Base-by-base conservation (phyloP, 2,329 filamentous ascomycete genomes). In the Aspergillus sp. region DNA sequence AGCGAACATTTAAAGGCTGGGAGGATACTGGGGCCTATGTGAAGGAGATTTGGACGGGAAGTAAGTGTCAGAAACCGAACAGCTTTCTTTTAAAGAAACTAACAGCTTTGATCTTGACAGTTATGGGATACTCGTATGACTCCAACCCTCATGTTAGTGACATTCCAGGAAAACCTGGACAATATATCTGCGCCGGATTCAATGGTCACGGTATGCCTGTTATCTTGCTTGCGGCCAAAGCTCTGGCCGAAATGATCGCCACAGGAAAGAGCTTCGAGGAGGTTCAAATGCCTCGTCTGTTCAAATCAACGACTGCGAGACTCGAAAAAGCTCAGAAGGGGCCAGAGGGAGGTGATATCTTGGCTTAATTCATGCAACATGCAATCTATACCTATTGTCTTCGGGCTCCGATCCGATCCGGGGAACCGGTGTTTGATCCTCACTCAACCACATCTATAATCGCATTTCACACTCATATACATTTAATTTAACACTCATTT, bases 121-220 rank as follows among this genome's bases (percentile, higher is more conserved):
- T 79, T 13, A 78, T 78, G 69, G 77, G 76, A 11, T 73, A 71
- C 33, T 76, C 74, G 1, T 65, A 65, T 8, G 77, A 80, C 51
- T 74, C 72, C 0, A 59, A 69, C 27, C 76, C 77, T 0, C 73
- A 77, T 50, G 69, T 85, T 39, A 81, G 81, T 0, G 50, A 64
- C 2, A 68, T 73, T 39, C 75, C 73, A 1, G 66, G 58, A 1
- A 58, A 57, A 39, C 52, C 62, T 9, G 72, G 75, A 1, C 56
- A 85, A 13, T 86, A 77, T 72, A 68, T 82, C 3, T 71, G 72
- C 29, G 79, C 76, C 4, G 75, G 79, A 3, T 85, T 85, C 51
- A 82, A 84, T 56, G 83, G 83, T 0, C 81, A 86, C 59, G 81
- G 82, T 0, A 86, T 85, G 82, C 81, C 82, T 1, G 62, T 81